Conservation (phyloP, 2,329 filamentous ascomycete genomes). For the Orbilia ellipsospora region DNA sequence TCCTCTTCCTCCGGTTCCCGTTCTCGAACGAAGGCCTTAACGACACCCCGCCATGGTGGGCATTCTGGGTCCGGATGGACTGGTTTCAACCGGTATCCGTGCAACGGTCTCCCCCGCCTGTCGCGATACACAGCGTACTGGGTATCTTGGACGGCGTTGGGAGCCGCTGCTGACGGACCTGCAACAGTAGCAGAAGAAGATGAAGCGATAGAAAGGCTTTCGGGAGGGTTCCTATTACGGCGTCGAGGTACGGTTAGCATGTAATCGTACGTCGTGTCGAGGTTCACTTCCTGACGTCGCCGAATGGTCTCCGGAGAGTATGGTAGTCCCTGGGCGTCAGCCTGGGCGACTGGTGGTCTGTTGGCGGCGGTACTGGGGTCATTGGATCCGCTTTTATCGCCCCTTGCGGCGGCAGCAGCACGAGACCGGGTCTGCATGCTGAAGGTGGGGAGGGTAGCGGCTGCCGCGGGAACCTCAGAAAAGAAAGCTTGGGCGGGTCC, state of each 20-base stretch:
- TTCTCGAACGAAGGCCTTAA: conserved; percentile 14
- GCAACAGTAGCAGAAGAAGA: too few relatives aligned
- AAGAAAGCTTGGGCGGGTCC: conserved; percentile 2
- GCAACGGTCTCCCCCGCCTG: conserved; percentile 12
- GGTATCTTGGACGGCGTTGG: background rate
- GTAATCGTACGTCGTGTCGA: conserved; percentile 24
- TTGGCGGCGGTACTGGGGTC: conserved; percentile 19
- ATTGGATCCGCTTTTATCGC: background rate
- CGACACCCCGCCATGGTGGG: conserved; percentile 23
- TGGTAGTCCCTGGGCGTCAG: conserved; percentile 1
- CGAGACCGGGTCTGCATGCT: conserved; percentile 13
- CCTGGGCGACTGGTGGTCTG: background rate
- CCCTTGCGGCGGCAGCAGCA: background rate
- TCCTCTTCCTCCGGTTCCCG: conserved; percentile 1
- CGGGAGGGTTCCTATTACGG: conserved; percentile 7
- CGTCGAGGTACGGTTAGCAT: conserved; percentile 22
- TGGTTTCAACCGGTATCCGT: conserved; percentile 33
- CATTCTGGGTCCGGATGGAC: conserved; percentile 1
- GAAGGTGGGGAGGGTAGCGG: background rate
- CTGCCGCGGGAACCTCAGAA: conserved; percentile 9
- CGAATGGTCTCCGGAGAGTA: conserved; percentile 19
- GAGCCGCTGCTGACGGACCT: too few relatives aligned
- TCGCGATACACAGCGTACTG: conserved; percentile 3
- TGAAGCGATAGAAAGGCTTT: background rate
- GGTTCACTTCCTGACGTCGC: background rate